Evolutionary conservation across 768 basidiomycete species (phyloP), one percentile per base, ranked within the genome.

Genomic region (Pleurotus giganteus): DNA sequence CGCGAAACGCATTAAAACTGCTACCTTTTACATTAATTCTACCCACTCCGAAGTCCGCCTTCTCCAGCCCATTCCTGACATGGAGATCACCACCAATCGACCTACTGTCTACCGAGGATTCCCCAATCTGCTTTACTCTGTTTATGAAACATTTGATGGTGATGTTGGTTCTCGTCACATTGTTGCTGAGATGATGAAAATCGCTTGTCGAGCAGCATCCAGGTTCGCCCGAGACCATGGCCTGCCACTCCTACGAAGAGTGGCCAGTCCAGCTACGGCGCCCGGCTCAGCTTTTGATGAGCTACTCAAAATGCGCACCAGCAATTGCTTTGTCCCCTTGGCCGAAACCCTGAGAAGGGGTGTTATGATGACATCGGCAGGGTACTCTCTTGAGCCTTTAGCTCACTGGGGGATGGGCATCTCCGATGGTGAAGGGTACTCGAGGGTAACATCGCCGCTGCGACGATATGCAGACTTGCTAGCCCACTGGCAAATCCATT

Each of bases 401-500:
- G 77, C 71, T 44, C 95, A 98, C 65, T 85, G 75, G 75, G 65
- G 68, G 4, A 68, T 98, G 61, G 93, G 88, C 0, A 66, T 91
- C n/a, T 74, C 75, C 2, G 79, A 81, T 2, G 81, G 82, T 37
- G 88, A 88, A 58, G 95, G 95, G 3, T 99, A 99, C 66, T 71
- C 79, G 15, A 82, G 90, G 19, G 84, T 81, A 7, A 98, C 97
- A 7, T 92, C 89, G 4, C 97, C 97, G 0, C 72, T 99, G 41
- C 81, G 97, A 37, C 84, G 97, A 41, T 97, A 84, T 68, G 69
- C 72, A 31, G 97, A 99, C 68, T 67, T 97, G 54, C 67, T 94
- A 11, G 72, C 74, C 8, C 97, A 98, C 71, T 99, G 94, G 93
- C 95, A 98, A 67, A 83, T 99, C 69, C 95, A 97, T 64, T 74